These are phyloP conservation scores for Pythium inflatum DNA, from an alignment of 352 stramenopile species.

Conservation along the genomic window DNA sequence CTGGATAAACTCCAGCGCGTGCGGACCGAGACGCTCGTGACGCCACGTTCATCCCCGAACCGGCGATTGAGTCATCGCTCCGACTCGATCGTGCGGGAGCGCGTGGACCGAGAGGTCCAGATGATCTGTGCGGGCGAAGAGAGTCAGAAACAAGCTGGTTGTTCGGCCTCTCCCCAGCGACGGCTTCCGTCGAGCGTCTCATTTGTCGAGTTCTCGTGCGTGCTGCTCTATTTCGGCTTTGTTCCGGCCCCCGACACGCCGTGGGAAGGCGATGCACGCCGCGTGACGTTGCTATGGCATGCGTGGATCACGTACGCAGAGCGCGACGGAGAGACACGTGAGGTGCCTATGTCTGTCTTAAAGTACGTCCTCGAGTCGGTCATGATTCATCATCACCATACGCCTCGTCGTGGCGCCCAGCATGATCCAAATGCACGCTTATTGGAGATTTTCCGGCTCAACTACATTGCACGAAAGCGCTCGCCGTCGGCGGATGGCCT, in stretches of 20 bases:
- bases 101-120: conserved; percentile 36
- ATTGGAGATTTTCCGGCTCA: conserved; percentile 42
- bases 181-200: conserved; percentile 19
- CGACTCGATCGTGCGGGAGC: conserved; percentile 42
- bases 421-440: conserved; percentile 3
- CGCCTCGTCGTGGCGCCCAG: neutral
- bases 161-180: too few relatives aligned
- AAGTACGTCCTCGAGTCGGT: conserved; percentile 34
- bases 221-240: conserved; percentile 61
- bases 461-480: conserved; percentile 45
- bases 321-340: conserved; percentile 15
- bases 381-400: conserved; percentile 23
- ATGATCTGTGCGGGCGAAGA: conserved; percentile 48
- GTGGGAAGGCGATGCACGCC: conserved; percentile 35
- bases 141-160: too few relatives aligned
- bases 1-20: conserved; percentile 40
- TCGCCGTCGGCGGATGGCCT: too few relatives aligned
- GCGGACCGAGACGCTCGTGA: conserved; percentile 16
- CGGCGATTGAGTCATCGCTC: conserved; percentile 34
- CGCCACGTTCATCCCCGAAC: neutral
- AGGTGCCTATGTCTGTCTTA: conserved; percentile 19
- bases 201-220: conserved; percentile 63
- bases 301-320: conserved; percentile 45
- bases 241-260: conserved; percentile 44
- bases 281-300: conserved; percentile 59